These are phyloP conservation scores for Alopecurus myosuroides DNA, from an alignment of 176 grass and related monocot species.

Conservation along the genomic window DNA sequence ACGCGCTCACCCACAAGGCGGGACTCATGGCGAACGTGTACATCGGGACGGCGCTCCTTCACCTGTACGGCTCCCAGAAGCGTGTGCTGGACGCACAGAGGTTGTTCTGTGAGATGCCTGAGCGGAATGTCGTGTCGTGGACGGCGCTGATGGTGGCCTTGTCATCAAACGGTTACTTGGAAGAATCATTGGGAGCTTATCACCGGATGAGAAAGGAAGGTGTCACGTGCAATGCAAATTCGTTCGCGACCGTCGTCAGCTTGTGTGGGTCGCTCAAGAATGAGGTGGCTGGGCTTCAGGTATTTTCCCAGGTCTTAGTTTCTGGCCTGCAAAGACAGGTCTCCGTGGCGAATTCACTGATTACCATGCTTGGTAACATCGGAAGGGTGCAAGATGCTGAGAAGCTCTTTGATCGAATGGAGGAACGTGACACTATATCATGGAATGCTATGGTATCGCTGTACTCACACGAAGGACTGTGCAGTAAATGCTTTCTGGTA, in stretches of 20 bases:
- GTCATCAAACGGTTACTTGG: slow-evolving; percentile 36
- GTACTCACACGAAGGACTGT: slow-evolving; percentile 44
- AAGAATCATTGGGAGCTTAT: slow-evolving; percentile 47
- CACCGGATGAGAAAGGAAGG: slow-evolving; percentile 57
- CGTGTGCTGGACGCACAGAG: slow-evolving; percentile 23
- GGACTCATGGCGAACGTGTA: slow-evolving; percentile 66
- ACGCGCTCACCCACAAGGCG: slow-evolving; percentile 40
- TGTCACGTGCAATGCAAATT: slow-evolving; percentile 54
- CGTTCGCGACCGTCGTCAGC: slow-evolving; percentile 48
- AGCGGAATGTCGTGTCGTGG: slow-evolving; percentile 65
- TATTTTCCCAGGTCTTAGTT: slow-evolving; percentile 58
- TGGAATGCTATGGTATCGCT: slow-evolving; percentile 73
- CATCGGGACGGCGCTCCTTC: slow-evolving; percentile 59
- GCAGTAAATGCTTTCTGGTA: slow-evolving; percentile 34
- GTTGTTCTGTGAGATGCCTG: slow-evolving; percentile 59
- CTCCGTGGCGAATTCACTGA: slow-evolving; percentile 63
- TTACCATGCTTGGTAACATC: slow-evolving; percentile 67
- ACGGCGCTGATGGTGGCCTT: slow-evolving; percentile 66
- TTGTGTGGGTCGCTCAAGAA: slow-evolving; percentile 44
- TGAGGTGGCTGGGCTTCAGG: slow-evolving; percentile 52
- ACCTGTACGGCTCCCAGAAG: slow-evolving; percentile 58
- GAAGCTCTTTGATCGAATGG: slow-evolving; percentile 53
- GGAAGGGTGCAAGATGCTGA: slow-evolving; percentile 41
- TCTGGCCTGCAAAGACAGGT: slow-evolving; percentile 45
- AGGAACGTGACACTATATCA: slow-evolving; percentile 45